Conservation (phyloP, 2,329 filamentous ascomycete genomes). For the Claviceps citrina region DNA sequence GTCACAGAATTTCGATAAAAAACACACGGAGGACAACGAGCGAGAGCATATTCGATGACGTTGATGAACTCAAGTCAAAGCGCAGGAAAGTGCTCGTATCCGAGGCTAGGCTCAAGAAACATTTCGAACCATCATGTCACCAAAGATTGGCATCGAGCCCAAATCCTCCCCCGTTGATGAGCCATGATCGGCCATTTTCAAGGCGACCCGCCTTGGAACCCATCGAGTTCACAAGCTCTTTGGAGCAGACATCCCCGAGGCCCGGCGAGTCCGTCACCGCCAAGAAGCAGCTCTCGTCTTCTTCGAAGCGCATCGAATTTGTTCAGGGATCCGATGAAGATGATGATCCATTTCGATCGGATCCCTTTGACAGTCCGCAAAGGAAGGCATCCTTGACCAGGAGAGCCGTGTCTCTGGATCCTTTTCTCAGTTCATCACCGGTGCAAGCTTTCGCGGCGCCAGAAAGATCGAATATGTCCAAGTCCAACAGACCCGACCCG, state of each 20-base stretch:
- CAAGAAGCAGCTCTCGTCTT: background rate
- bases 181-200: background rate
- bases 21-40: background rate
- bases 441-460: background rate
- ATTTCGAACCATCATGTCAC: background rate
- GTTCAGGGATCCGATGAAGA: background rate
- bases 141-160: background rate
- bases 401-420: slow-evolving; percentile 9
- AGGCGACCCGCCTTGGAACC: slow-evolving; percentile 9
- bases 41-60: background rate
- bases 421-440: slow-evolving; percentile 8
- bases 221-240: slow-evolving; percentile 25
- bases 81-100: background rate
- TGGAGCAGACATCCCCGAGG: slow-evolving; percentile 8
- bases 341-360: slow-evolving; percentile 10
- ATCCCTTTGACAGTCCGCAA: slow-evolving; percentile 20
- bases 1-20: background rate
- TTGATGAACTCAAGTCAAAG: slow-evolving; percentile 1
- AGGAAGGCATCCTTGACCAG: background rate
- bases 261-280: background rate
- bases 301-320: background rate
- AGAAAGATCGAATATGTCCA: background rate
- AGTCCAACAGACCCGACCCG: background rate
- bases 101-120: background rate
- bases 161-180: background rate